phyloP scores from a whole-genome alignment of 805 yeast genomes.

The Ogataea naganishii region DNA sequence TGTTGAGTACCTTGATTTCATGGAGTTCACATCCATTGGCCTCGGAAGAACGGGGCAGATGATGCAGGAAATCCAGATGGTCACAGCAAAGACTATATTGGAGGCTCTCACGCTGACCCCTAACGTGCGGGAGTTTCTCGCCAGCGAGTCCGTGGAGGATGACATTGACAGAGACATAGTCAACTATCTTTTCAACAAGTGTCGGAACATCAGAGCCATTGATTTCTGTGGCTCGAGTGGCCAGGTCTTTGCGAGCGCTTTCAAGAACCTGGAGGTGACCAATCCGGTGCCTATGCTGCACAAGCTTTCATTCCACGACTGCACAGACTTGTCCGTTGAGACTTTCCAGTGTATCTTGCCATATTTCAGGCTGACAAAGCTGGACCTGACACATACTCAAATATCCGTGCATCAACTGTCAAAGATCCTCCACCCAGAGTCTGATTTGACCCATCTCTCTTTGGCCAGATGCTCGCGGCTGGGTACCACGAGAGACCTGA shows the following conservation, averaged over 20 bases:
- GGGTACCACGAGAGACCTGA: conserved; percentile 57
- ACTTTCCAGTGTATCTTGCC: conserved; percentile 51
- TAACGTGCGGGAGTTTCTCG: conserved; percentile 68
- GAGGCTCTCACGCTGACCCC: conserved; percentile 56
- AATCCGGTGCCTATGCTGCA: conserved; percentile 20
- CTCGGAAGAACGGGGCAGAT: conserved; percentile 82
- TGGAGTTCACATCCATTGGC: conserved; percentile 83
- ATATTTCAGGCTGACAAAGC: conserved; percentile 46
- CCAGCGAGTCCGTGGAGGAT: conserved; percentile 77
- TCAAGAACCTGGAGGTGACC: conserved; percentile 31
- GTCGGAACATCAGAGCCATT: conserved; percentile 52
- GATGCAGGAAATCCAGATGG: conserved; percentile 89
- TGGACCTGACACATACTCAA: conserved; percentile 78
- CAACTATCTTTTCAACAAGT: conserved; percentile 41
- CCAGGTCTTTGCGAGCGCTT: conserved; percentile 48
- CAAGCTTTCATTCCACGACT: conserved; percentile 75
- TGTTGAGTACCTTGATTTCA: conserved; percentile 75
- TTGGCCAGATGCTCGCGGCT: conserved; percentile 56
- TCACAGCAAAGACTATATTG: conserved; percentile 63
- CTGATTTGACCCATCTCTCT: conserved; percentile 67
- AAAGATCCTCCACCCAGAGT: conserved; percentile 41
- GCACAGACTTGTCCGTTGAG: conserved; percentile 64
- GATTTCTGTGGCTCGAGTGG: conserved; percentile 90
- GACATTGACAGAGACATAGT: conserved; percentile 62
- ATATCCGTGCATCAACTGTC: conserved; percentile 55